phyloP scores from a whole-genome alignment of 2,329 filamentous ascomycete genomes.

The Colletotrichum siamense region DNA sequence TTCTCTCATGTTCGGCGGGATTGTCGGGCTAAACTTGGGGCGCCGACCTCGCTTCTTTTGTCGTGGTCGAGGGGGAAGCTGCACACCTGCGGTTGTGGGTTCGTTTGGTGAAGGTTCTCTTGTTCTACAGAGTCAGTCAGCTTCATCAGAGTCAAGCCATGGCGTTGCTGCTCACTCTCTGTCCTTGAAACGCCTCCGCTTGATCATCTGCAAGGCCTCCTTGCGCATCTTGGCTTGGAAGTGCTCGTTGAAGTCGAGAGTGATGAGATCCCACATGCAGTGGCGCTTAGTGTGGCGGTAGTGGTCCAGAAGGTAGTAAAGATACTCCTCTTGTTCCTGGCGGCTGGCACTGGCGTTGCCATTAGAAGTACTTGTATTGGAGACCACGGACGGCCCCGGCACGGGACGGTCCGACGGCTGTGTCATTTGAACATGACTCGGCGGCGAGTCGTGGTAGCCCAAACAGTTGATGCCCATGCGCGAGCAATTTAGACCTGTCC shows the following conservation, averaged over 20 bases:
- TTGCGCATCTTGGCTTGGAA: conserved; percentile 20
- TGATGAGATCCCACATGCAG: conserved; percentile 21
- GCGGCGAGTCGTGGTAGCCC: conserved; percentile 8
- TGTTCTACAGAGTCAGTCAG: neutral
- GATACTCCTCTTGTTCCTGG: conserved; percentile 20
- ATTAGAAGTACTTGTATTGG: neutral
- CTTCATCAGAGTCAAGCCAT: no score
- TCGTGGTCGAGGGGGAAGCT: neutral
- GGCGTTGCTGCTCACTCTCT: neutral
- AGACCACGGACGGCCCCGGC: neutral
- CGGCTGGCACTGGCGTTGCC: conserved; percentile 14
- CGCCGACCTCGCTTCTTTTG: conserved; percentile 5
- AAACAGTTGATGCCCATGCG: conserved; percentile 22
- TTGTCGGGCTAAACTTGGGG: conserved; percentile 1
- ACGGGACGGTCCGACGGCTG: conserved; percentile 15
- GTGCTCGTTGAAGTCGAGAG: conserved; percentile 19
- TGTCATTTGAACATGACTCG: conserved; percentile 16
- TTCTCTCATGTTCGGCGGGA: neutral
- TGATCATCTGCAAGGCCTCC: conserved; percentile 20
- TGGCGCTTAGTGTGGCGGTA: conserved; percentile 20
- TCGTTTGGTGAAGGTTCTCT: conserved; percentile 11
- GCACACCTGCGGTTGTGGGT: neutral
- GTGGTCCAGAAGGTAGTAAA: conserved; percentile 19
- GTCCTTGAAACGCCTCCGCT: conserved; percentile 17
- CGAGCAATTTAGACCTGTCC: conserved; percentile 14